Conservation (phyloP, 148 eudicot genomes). For the Limonium bicolor region DNA sequence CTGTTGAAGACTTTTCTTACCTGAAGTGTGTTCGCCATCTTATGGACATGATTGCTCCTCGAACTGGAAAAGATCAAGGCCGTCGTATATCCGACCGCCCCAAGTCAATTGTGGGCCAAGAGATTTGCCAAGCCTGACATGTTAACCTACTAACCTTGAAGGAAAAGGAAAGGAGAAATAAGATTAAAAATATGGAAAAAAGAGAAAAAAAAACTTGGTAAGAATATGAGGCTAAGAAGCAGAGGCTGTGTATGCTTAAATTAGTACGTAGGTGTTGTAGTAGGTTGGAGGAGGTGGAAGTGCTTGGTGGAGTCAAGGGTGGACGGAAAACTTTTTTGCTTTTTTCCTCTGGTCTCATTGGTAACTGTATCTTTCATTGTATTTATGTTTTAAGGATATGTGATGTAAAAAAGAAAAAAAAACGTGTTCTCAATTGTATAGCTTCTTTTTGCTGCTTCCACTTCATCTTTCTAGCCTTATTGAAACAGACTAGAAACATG, state of each 20-base stretch:
- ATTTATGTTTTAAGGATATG: conserved; percentile 9
- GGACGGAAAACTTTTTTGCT: too few species aligned
- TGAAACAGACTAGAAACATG: conserved; percentile 19
- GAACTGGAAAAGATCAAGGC: too few species aligned
- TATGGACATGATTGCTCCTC: conserved; percentile 41
- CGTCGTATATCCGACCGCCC: too few species aligned
- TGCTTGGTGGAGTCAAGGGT: not conserved
- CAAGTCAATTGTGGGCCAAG: too few species aligned
- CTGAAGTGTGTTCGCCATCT: conserved; percentile 54
- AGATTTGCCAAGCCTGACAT: too few species aligned
- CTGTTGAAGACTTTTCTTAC: conserved; percentile 68
- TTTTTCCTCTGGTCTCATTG: too few species aligned
- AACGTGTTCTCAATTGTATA: conserved; percentile 42
- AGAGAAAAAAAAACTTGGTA: not conserved
- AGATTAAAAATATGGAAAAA: conserved; percentile 22
- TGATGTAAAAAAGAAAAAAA: too few species aligned
- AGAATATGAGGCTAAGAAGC: not conserved
- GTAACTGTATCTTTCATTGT: not conserved
- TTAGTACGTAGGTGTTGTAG: not conserved
- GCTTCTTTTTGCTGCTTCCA: conserved; percentile 99
- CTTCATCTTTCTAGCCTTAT: conserved; percentile 53
- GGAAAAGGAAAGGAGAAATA: conserved; percentile 24
- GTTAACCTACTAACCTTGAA: too few species aligned
- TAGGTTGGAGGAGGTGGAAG: not conserved
- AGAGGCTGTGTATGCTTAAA: not conserved